Conservation (phyloP, 2,329 filamentous ascomycete species). For the Arthroderma sp. region DNA sequence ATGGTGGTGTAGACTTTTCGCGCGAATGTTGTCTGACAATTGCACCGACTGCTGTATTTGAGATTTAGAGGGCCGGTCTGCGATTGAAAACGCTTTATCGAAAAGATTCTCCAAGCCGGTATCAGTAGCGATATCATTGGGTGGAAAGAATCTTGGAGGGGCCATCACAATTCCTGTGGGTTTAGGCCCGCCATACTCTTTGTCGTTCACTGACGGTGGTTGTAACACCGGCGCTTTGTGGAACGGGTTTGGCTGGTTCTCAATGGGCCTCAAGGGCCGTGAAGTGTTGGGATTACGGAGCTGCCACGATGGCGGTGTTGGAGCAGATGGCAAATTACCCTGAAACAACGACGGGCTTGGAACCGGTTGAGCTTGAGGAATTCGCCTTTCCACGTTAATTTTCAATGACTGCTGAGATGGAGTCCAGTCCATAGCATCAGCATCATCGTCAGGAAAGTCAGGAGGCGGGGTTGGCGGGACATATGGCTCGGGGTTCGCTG, state of each 20-base stretch:
- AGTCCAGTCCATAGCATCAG: slow-evolving; percentile 39
- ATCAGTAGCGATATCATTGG: slow-evolving; percentile 26
- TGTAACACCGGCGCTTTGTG: slow-evolving; percentile 19
- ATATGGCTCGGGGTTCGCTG: slow-evolving; percentile 13
- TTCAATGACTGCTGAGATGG: slow-evolving; percentile 30
- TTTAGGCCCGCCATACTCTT: slow-evolving; percentile 11
- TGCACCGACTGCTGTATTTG: slow-evolving; percentile 12
- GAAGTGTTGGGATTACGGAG: slow-evolving; percentile 20
- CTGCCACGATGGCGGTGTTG: slow-evolving; percentile 28
- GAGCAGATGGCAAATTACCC: slow-evolving; percentile 29
- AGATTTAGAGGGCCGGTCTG: slow-evolving; percentile 19
- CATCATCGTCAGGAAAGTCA: slow-evolving; percentile 18
- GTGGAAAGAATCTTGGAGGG: slow-evolving; percentile 34
- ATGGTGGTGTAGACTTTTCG: neutral
- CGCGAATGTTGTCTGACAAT: neutral
- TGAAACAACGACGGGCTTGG: slow-evolving; percentile 30
- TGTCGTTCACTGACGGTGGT: slow-evolving; percentile 7
- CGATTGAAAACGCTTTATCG: slow-evolving; percentile 31
- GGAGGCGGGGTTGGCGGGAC: slow-evolving; percentile 27
- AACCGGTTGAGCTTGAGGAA: slow-evolving; percentile 18
- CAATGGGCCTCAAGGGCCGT: slow-evolving; percentile 12
- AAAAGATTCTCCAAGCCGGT: slow-evolving; percentile 37
- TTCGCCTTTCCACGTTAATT: slow-evolving; percentile 19
- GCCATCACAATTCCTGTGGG: slow-evolving; percentile 22
- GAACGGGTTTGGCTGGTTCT: slow-evolving; percentile 27